Evolutionary conservation across 176 grass and related monocot species (phyloP).

Genomic region (Oryza nivara): DNA sequence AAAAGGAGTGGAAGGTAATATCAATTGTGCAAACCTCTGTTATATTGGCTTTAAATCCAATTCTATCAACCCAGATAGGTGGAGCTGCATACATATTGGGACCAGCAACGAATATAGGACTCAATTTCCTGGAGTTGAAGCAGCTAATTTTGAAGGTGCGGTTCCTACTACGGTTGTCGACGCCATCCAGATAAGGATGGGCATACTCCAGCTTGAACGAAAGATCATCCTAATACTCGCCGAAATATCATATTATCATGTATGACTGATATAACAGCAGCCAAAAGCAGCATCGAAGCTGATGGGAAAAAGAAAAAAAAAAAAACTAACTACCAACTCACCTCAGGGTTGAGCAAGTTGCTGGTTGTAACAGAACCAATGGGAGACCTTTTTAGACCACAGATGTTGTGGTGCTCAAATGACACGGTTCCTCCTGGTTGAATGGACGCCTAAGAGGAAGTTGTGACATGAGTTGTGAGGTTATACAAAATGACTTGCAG

Average conservation of each 20-base stretch:
- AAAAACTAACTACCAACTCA: slow-evolving; percentile 17
- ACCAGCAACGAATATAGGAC: slow-evolving; percentile 88
- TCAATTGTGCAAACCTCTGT: slow-evolving; percentile 61
- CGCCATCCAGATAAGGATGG: slow-evolving; percentile 92
- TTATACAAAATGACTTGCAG: slow-evolving; percentile 8
- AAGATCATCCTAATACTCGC: slow-evolving; percentile 64
- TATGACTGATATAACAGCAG: not conserved
- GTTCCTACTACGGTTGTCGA: slow-evolving; percentile 63
- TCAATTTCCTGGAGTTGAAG: slow-evolving; percentile 91
- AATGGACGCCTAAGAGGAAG: slow-evolving; percentile 74
- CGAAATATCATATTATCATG: not conserved
- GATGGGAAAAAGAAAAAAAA: not conserved
- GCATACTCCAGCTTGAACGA: slow-evolving; percentile 96
- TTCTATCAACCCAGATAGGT: slow-evolving; percentile 86
- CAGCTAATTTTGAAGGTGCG: slow-evolving; percentile 84
- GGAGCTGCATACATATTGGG: slow-evolving; percentile 80
- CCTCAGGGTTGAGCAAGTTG: slow-evolving; percentile 96
- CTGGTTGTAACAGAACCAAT: slow-evolving; percentile 91
- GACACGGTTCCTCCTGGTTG: slow-evolving; percentile 96
- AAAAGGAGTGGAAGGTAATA: not conserved
- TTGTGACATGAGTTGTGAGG: slow-evolving; percentile 24
- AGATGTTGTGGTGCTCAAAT: slow-evolving; percentile 90
- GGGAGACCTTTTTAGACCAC: slow-evolving; percentile 86
- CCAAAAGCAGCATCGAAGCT: slow-evolving; percentile 2
- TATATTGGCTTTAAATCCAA: slow-evolving; percentile 96